These are phyloP conservation scores for Daldinia sp. DNA, from an alignment of 2,329 filamentous ascomycete species.

Conservation along the genomic window DNA sequence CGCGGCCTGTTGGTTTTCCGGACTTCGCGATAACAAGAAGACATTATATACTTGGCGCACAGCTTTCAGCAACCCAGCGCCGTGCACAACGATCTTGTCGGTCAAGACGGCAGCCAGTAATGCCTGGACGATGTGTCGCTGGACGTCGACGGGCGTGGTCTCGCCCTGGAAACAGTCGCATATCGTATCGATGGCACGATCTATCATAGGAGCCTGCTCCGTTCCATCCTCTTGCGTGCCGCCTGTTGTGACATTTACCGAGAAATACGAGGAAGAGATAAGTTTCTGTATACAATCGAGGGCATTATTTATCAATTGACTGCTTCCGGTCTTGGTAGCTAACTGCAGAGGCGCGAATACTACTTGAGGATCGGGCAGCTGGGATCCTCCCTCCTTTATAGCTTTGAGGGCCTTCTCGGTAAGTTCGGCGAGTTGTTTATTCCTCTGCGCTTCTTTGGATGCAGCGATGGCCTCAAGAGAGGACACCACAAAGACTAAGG, in stretches of 20 bases:
- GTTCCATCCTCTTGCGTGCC: constrained; percentile 55
- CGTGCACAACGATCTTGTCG: constrained; percentile 98
- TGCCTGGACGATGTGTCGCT: constrained; percentile 98
- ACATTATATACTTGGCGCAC: constrained; percentile 99
- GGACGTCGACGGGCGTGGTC: constrained; percentile 88
- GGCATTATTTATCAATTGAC: constrained; percentile 85
- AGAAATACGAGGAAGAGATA: constrained; percentile 98
- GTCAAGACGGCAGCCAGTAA: constrained; percentile 94
- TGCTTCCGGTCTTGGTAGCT: constrained; percentile 85
- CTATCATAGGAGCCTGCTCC: constrained; percentile 79
- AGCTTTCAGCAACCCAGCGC: constrained; percentile 92
- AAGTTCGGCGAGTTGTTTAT: constrained; percentile 82
- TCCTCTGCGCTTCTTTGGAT: constrained; percentile 89
- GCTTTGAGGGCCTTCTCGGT: constrained; percentile 83
- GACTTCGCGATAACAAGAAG: constrained; percentile 92
- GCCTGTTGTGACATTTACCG: constrained; percentile 65
- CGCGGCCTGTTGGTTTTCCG: constrained; percentile 93
- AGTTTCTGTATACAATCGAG: constrained; percentile 99
- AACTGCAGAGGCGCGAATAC: constrained; percentile 91
- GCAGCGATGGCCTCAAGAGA: constrained; percentile 90
- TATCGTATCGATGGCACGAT: constrained; percentile 97
- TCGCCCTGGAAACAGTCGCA: constrained; percentile 99
- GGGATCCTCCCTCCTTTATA: constrained; percentile 83
- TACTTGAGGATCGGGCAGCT: constrained; percentile 87
- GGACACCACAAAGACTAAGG: constrained; percentile 93